Evolutionary conservation across 2,329 filamentous ascomycete genomes (phyloP), one percentile per base, ranked within the genome.

Genomic region (Aschersonia sp.): DNA sequence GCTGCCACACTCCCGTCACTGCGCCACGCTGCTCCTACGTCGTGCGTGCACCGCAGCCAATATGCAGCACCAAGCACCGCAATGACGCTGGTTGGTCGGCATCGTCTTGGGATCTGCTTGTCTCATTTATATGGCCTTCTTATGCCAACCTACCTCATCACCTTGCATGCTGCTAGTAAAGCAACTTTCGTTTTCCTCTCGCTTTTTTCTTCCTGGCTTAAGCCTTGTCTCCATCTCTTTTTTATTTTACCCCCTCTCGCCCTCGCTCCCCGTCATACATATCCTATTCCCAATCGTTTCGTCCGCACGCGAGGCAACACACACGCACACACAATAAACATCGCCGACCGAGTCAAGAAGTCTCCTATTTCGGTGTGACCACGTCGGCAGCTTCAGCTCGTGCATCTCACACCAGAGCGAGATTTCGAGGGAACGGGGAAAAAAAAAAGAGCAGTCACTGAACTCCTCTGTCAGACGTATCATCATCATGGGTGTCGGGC

Each of bases 401-500:
- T 22, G 22, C 22, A 22, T 22, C 22, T 22, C 22, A 4, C 35
- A 37, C 8, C 35, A 37, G 12, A 9, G 12, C 35, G 35, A 37
- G 35, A 37, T 9, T 37, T 37, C 35, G 35, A 37, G 8, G 8
- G 4, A 14, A 14, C 14, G 12, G 4, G 12, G 4, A 37, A 37
- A 4, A 8, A 37, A 12, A 9, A 8, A 37, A 12, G 12, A 8
- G 35, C 35, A 37, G 4, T 12, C 35, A 37, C 8, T 9, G 35
- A 37, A 37, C 8, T 5, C 22, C 22, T 22, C 4, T 22, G 22
- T 22, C 22, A 22, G 22, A 22, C 22, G 22, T 22, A 22, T 22
- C 22, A 22, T 22, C 22, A 62, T 53, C 53, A 75, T 75, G 72
- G 65, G 83, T 68, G 73, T 77, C 60, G 89, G 87, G 56, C 79